phyloP scores from a whole-genome alignment of 1,284 basidiomycete species.

The Fistulinella staudtii region DNA sequence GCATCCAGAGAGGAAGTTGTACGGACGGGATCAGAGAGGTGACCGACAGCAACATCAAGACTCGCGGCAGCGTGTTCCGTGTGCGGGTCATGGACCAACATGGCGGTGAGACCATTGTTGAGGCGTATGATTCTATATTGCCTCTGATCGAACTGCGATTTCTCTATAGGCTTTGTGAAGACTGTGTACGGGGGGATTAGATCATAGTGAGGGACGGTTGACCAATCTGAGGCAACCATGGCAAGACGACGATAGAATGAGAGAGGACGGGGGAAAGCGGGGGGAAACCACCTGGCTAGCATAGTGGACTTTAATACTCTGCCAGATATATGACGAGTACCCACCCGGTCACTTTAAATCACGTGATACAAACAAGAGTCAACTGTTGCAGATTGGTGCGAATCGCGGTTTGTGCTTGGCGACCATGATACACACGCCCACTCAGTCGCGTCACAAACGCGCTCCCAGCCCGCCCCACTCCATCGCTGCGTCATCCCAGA shows the following conservation, averaged over 20 bases:
- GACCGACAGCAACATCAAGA: constrained; percentile 93
- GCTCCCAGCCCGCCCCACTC: constrained; percentile 42
- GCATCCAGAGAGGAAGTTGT: no score
- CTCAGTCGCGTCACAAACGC: constrained; percentile 33
- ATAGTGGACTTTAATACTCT: no score
- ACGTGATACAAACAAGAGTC: background rate
- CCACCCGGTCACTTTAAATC: constrained; percentile 21
- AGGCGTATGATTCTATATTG: constrained; percentile 81
- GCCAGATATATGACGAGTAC: constrained; percentile 10
- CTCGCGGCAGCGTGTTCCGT: constrained; percentile 96
- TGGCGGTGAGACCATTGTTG: constrained; percentile 84
- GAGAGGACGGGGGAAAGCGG: constrained; percentile 13
- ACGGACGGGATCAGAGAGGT: constrained; percentile 89
- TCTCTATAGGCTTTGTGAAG: constrained; percentile 67
- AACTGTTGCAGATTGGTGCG: background rate
- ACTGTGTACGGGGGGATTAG: constrained; percentile 44
- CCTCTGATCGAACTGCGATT: constrained; percentile 74
- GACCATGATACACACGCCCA: constrained; percentile 14
- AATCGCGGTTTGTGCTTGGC: background rate
- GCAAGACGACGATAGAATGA: constrained; percentile 16
- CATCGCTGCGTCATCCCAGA: constrained; percentile 34
- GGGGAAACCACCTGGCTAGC: constrained; percentile 5
- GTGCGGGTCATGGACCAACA: constrained; percentile 82
- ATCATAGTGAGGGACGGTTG: constrained; percentile 16
- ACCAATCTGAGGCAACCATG: constrained; percentile 25